Evolutionary conservation across 2,329 filamentous ascomycete species (phyloP), one percentile per base, ranked within the genome.

Genomic region (Fusarium falciforme): DNA sequence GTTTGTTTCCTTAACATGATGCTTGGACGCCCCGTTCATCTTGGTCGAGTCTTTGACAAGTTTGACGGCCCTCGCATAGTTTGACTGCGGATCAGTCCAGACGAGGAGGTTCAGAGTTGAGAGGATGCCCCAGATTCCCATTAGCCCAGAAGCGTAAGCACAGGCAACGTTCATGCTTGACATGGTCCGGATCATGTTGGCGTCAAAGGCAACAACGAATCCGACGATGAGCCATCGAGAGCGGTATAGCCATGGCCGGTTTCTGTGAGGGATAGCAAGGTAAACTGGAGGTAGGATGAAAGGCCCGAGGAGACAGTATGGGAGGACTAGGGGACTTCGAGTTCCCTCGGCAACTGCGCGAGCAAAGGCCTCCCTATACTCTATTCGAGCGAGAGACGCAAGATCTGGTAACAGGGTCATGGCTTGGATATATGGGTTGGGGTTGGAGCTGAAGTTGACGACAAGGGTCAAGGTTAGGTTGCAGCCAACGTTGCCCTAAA

Each of bases 21-120:
- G 10, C 16, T 55, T 42, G 8, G 58, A 8, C 17, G 3, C 14
- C 1, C 44, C 60, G 29, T 63, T 68, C 38, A 27, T 31, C 31
- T 33, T 42, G 14, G 9, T 27, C 31, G 73, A 33, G 35, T 36
- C 49, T 38, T 22, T 72, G 63, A 69, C 67, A 35, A 83, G 78
- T 67, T 81, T 84, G 62, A 86, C 79, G 0, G 88, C 84, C 71
- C 90, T 85, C 70, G 86, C 88, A 0, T 87, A 87, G 22, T 90
- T 87, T 77, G 86, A 87, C 78, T 92, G 90, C 5, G 89, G 89
- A 20, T 83, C 81, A 54, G 84, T 87, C 82, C 88, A 89, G 2
- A 91, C 79, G 27, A 92, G 79, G 76, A 89, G 78, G 22, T 85
- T 84, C 64, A 87, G 76, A 38, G 80, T 84, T 80, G 85, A 86